Evolutionary conservation across 169 alveolate genomes (phyloP).

Genomic region (Cryptosporidium muris): DNA sequence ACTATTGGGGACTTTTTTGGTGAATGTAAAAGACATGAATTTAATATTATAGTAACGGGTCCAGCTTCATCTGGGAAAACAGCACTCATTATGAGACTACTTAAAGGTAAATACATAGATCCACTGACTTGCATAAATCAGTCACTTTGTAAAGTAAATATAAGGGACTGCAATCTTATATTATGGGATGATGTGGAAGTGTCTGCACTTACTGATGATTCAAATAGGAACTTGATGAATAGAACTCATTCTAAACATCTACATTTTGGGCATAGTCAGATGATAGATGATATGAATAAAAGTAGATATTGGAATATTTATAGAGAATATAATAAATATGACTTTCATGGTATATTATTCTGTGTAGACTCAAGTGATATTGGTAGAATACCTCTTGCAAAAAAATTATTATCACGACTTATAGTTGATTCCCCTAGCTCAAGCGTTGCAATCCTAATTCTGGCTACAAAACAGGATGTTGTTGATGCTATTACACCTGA

Average conservation of each 20-base stretch:
- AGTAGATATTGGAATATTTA: not conserved
- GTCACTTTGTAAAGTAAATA: not conserved
- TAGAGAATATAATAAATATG: not conserved
- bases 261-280: not conserved
- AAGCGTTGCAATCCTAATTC: constrained; percentile 8
- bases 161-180: constrained; percentile 1
- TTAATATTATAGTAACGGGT: constrained; percentile 44
- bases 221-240: not conserved
- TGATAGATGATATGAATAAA: not conserved
- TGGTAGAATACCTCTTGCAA: constrained; percentile 64
- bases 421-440: not conserved
- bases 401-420: constrained; percentile 14
- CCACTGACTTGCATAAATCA: not conserved
- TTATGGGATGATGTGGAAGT: constrained; percentile 1
- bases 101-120: constrained; percentile 59
- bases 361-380: constrained; percentile 63
- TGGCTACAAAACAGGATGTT: constrained; percentile 56
- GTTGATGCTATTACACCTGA: constrained; percentile 30
- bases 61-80: constrained; percentile 68
- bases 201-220: not conserved
- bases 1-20: not conserved
- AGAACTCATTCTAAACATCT: not conserved
- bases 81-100: constrained; percentile 27
- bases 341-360: constrained; percentile 26
- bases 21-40: constrained; percentile 12